Evolutionary conservation across 2,329 filamentous ascomycete species (phyloP), one percentile per base, ranked within the genome.

Genomic region (Ophiocordyceps camponoti-saundersi): DNA sequence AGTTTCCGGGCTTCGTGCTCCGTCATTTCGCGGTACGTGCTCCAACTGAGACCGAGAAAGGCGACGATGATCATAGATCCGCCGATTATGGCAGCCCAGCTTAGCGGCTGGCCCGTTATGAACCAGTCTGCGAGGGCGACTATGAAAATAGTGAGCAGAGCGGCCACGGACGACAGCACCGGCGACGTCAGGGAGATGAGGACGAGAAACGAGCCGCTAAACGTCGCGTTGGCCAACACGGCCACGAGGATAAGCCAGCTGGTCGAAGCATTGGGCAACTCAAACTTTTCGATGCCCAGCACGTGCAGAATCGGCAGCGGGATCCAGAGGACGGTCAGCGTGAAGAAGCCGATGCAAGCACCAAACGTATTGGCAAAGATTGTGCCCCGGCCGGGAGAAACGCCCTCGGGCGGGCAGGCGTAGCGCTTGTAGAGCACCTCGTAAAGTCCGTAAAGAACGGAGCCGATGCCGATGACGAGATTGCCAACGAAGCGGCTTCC

Each of bases 351-450:
- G 52, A 98, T 92, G 59, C 90, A 69, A 52, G 80, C 85, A 47
- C 87, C 92, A 57, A 96, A 92, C 0, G 85, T 82, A 61, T 94
- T 96, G 56, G 92, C 89, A 56, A 98, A 96, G 50, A 96, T 80
- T 72, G 94, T 92, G 55, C 88, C 89, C n/a, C 89, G 79, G n/a
- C 76, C 79, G 0, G 92, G 78, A 42, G 77, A 82, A 47, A 81
- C 85, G 45, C 88, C 89, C 53, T 95, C 89, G 0, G 92, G 92
- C 12, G 92, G 92, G 60, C 92, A 98, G 15, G 90, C 90, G 49
- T 81, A 80, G 49, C 82, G 80, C 71, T 98, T 98, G 69, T 98
- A 98, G 39, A 98, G 65, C 6, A 98, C 92, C 64, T 98, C 92
- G 64, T 98, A 98, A 44, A 98, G 80, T 1, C 92, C 92, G 62